Conservation (phyloP, 495 filamentous ascomycete species). For the Aspergillus leporis region DNA sequence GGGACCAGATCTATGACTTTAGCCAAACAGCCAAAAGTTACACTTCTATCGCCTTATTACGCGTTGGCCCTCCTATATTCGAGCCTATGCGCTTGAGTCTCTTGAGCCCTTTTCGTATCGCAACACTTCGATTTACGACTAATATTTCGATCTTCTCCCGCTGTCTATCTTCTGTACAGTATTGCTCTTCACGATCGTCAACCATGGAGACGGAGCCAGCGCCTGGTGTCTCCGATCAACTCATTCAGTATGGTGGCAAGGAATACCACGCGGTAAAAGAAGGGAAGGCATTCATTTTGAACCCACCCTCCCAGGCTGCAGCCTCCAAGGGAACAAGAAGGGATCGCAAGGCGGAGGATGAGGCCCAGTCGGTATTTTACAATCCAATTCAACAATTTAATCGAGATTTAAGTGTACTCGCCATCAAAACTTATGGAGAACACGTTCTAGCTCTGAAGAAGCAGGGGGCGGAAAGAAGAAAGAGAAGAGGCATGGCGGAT, state of each 20-base stretch:
- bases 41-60: neutral
- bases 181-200: conserved; percentile 5
- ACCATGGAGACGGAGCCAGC: neutral
- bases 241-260: conserved; percentile 45
- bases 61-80: neutral
- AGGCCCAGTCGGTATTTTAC: conserved; percentile 86
- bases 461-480: conserved; percentile 34
- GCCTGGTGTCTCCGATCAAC: conserved; percentile 1
- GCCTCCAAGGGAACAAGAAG: conserved; percentile 43
- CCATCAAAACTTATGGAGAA: conserved; percentile 81
- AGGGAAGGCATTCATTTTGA: conserved; percentile 65
- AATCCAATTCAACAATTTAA: conserved; percentile 99
- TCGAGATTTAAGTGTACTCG: conserved; percentile 87
- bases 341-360: conserved; percentile 48
- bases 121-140: neutral
- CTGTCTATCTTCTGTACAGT: neutral
- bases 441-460: conserved; percentile 53
- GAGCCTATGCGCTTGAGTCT: neutral
- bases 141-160: neutral
- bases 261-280: conserved; percentile 66
- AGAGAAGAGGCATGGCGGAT: conserved; percentile 44
- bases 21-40: neutral
- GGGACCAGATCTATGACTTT: neutral
- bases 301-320: conserved; percentile 51
- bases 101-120: neutral